phyloP scores from a whole-genome alignment of 768 basidiomycete genomes.

The Mycena haematopus region DNA sequence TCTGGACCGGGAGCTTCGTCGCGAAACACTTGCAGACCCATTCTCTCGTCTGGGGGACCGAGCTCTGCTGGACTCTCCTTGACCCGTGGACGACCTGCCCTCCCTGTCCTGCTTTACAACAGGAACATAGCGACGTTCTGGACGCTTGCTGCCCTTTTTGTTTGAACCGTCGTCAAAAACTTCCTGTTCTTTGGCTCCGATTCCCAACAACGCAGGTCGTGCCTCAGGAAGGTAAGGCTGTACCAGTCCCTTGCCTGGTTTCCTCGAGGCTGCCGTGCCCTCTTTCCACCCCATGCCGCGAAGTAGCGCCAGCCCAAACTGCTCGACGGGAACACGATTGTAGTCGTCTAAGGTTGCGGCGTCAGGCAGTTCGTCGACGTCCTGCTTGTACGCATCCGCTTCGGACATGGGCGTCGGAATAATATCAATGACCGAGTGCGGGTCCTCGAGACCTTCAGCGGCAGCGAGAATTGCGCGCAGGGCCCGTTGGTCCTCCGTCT shows the following conservation, averaged over 20 bases:
- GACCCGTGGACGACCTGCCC: constrained; percentile 33
- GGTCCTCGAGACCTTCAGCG: constrained; percentile 45
- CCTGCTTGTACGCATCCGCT: constrained; percentile 83
- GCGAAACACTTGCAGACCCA: constrained; percentile 50
- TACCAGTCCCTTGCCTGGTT: constrained; percentile 63
- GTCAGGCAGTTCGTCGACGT: constrained; percentile 81
- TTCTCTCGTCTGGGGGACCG: constrained; percentile 43
- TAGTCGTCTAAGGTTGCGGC: constrained; percentile 84
- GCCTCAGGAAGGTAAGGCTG: constrained; percentile 85
- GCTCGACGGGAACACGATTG: constrained; percentile 86
- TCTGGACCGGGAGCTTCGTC: constrained; percentile 50
- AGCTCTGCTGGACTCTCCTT: constrained; percentile 33
- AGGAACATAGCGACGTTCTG: constrained; percentile 84
- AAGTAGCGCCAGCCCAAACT: constrained; percentile 91
- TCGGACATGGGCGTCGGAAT: constrained; percentile 77
- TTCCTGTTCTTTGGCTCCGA: constrained; percentile 91
- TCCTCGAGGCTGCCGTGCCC: constrained; percentile 72
- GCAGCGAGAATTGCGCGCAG: constrained; percentile 79
- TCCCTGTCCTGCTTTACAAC: constrained; percentile 74
- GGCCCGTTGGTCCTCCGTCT: constrained; percentile 81
- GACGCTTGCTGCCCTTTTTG: constrained; percentile 56
- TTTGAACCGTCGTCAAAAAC: constrained; percentile 71
- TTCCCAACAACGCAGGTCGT: constrained; percentile 87
- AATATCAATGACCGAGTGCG: constrained; percentile 58
- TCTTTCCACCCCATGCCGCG: constrained; percentile 98